Percentiles rank a stretch among this genome's conserved stretches.
These are phyloP conservation scores for Tuber magnatum DNA, from an alignment of 495 filamentous ascomycete genomes.

Conservation along the genomic window DNA sequence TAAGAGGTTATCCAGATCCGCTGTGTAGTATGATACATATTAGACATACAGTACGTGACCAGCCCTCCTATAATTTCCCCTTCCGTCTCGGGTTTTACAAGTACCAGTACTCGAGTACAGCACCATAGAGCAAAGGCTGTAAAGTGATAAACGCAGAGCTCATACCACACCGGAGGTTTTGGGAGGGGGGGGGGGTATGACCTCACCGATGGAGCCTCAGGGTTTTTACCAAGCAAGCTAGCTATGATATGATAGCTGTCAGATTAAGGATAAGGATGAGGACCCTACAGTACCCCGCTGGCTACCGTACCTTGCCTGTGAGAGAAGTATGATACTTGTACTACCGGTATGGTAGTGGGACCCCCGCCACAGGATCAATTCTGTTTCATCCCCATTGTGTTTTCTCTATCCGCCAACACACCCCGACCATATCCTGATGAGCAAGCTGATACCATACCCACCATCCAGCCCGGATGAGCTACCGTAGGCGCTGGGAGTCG, in stretches of 20 bases:
- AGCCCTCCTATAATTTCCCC: not conserved
- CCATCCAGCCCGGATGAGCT: not conserved
- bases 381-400: too few relatives aligned
- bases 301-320: not conserved
- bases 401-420: not conserved
- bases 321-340: not conserved
- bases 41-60: not conserved
- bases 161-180: not conserved
- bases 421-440: not conserved
- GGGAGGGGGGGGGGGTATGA: not conserved
- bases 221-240: not conserved
- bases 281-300: not conserved
- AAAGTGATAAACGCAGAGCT: not conserved
- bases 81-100: not conserved
- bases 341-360: too few relatives aligned
- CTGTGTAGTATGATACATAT: too few relatives aligned
- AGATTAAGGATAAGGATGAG: not conserved
- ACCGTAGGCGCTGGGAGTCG: not conserved
- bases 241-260: not conserved
- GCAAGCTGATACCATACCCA: not conserved
- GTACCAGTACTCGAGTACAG: too few relatives aligned
- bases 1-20: too few relatives aligned
- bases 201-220: not conserved
- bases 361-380: not conserved
- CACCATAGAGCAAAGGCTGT: not conserved